These are phyloP conservation scores for Penicillium ochrochloron DNA, from an alignment of 495 filamentous ascomycete genomes.

Conservation along the genomic window DNA sequence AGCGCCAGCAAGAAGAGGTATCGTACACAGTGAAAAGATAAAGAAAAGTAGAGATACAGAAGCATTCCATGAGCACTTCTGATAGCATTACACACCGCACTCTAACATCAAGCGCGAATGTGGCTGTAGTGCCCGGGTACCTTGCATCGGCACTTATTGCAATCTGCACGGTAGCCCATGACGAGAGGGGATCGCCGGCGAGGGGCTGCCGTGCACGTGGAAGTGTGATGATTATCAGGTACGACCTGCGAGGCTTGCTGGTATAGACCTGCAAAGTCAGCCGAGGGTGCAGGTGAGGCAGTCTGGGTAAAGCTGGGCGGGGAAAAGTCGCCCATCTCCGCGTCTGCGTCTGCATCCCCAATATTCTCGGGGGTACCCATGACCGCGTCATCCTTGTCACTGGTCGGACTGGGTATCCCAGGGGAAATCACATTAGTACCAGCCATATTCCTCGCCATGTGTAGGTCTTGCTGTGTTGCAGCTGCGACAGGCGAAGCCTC, in stretches of 20 bases:
- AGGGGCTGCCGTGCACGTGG: not conserved
- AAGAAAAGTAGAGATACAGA: not conserved
- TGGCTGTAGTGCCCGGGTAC: slow-evolving; percentile 90
- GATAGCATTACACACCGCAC: not conserved
- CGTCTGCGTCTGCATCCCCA: slow-evolving; percentile 24
- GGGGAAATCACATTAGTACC: not conserved
- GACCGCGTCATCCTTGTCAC: slow-evolving; percentile 63
- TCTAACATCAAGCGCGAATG: slow-evolving; percentile 53
- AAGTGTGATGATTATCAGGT: not conserved
- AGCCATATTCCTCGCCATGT: slow-evolving; percentile 12
- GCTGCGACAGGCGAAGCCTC: not conserved
- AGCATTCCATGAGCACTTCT: too few species aligned
- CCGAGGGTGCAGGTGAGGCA: not conserved
- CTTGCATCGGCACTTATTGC: slow-evolving; percentile 79
- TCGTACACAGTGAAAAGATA: not conserved
- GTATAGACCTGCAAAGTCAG: not conserved
- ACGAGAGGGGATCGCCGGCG: slow-evolving; percentile 68
- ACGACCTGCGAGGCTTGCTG: not conserved
- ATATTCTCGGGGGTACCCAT: slow-evolving; percentile 40
- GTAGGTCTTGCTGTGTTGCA: not conserved
- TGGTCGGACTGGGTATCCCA: slow-evolving; percentile 65
- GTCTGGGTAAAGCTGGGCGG: not conserved
- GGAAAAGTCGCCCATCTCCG: slow-evolving; percentile 29
- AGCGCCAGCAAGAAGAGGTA: not conserved
- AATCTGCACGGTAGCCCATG: slow-evolving; percentile 86